Evolutionary conservation across 1,139 yeast species (phyloP).

Genomic region (Wickerhamiella pararugosa): DNA sequence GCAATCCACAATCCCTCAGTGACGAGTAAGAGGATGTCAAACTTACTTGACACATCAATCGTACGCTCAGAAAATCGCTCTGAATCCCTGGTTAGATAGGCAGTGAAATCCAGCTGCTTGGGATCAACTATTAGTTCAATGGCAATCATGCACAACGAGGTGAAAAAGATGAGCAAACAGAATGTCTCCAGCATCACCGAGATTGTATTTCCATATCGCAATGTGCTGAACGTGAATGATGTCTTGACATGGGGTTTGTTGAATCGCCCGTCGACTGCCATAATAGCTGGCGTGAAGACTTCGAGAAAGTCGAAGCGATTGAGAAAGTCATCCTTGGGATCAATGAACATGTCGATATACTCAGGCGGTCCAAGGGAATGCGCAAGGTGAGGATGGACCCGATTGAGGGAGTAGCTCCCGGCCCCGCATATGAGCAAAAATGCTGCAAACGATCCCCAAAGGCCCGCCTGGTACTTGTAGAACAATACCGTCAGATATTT

Average conservation of each 20-base stretch:
- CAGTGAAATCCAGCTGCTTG: neutral
- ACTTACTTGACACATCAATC: slow-evolving; percentile 38
- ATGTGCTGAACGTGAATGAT: slow-evolving; percentile 2
- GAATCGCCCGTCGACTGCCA: slow-evolving; percentile 5
- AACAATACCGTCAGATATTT: too few species aligned
- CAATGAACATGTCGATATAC: slow-evolving; percentile 7
- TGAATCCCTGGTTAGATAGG: neutral
- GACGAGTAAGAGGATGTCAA: slow-evolving; percentile 48
- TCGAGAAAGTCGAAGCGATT: neutral
- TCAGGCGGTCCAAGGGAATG: slow-evolving; percentile 1
- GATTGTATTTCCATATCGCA: slow-evolving; percentile 7
- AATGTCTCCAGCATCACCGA: slow-evolving; percentile 5
- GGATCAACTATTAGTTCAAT: slow-evolving; percentile 1
- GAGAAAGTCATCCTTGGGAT: neutral
- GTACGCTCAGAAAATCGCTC: slow-evolving; percentile 4
- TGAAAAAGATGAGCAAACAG: slow-evolving; percentile 5
- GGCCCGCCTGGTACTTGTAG: too few species aligned
- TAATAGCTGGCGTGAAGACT: slow-evolving; percentile 4
- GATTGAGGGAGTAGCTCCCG: slow-evolving; percentile 2
- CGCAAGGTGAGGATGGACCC: slow-evolving; percentile 6
- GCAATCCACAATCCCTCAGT: slow-evolving; percentile 42
- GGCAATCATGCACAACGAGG: slow-evolving; percentile 4
- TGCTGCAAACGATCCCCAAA: too few species aligned
- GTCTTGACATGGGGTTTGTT: slow-evolving; percentile 1
- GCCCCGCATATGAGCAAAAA: too few species aligned